A percentile compares a stretch with the other conserved stretches of the same genome.
These are phyloP conservation scores for Phytophthora tubulina DNA, from an alignment of 352 stramenopile species.

Conservation along the genomic window DNA sequence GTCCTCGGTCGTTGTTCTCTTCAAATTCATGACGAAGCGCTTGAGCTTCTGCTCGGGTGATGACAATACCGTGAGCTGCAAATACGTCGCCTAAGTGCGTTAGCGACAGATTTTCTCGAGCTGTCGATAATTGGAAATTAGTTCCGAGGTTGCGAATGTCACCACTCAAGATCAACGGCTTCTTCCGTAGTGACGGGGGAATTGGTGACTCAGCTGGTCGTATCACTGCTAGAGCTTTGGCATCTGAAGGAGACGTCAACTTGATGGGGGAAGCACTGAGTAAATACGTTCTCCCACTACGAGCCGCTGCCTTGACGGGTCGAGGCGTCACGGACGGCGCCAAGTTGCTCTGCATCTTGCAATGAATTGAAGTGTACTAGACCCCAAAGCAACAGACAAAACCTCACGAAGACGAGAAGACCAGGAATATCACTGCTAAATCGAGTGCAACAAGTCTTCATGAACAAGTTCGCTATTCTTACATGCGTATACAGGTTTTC, in stretches of 20 bases:
- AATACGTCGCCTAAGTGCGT: slow-evolving; percentile 62
- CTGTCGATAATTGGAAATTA: slow-evolving; percentile 71
- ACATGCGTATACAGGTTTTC: slow-evolving; percentile 16
- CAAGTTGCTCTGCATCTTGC: slow-evolving; percentile 57
- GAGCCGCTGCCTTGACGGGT: slow-evolving; percentile 51
- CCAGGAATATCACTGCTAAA: slow-evolving; percentile 34
- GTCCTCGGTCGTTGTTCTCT: slow-evolving; percentile 74
- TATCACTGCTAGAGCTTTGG: slow-evolving; percentile 28
- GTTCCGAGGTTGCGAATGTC: slow-evolving; percentile 81
- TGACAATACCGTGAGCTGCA: slow-evolving; percentile 52
- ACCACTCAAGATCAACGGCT: slow-evolving; percentile 67
- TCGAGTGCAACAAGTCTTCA: slow-evolving; percentile 5
- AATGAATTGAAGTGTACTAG: neutral
- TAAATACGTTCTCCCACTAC: slow-evolving; percentile 60
- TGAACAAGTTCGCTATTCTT: slow-evolving; percentile 19
- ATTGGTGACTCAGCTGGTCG: slow-evolving; percentile 47
- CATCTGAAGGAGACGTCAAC: slow-evolving; percentile 18
- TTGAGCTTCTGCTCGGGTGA: slow-evolving; percentile 67
- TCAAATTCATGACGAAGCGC: slow-evolving; percentile 77
- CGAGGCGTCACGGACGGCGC: slow-evolving; percentile 72
- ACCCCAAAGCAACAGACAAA: neutral
- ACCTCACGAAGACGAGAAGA: slow-evolving; percentile 13
- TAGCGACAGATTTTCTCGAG: slow-evolving; percentile 50
- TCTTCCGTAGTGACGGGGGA: slow-evolving; percentile 52
- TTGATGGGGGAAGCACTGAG: slow-evolving; percentile 63